A percentile compares a stretch with the other conserved stretches of the same genome.
These are phyloP conservation scores for Saksenaea vasiformis DNA, from an alignment of 371 early-diverging fungal genomes.

Conservation along the genomic window DNA sequence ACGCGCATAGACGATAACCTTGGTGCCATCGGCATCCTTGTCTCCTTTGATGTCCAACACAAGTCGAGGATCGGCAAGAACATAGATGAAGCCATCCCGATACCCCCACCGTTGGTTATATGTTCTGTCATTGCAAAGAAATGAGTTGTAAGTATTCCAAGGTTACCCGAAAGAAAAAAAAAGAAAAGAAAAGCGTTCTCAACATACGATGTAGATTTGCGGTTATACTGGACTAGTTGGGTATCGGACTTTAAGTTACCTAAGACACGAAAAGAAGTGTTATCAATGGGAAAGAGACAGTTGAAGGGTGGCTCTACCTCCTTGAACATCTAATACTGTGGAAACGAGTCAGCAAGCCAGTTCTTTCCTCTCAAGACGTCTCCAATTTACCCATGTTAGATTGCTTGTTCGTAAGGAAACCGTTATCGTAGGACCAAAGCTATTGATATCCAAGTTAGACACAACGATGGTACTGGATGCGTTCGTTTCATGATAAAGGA, in stretches of 20 bases:
- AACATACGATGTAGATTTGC: conserved; percentile 41
- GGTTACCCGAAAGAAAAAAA: background rate
- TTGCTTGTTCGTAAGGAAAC: conserved; percentile 35
- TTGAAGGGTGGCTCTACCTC: conserved; percentile 25
- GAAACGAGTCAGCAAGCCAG: background rate
- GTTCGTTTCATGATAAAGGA: background rate
- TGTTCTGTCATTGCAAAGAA: conserved; percentile 22
- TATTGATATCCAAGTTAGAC: conserved; percentile 1
- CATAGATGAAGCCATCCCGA: conserved; percentile 46
- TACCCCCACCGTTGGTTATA: conserved; percentile 48
- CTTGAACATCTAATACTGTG: conserved; percentile 40
- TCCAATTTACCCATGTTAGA: conserved; percentile 27
- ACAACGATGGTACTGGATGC: background rate
- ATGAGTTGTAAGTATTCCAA: background rate
- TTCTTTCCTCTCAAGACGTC: background rate
- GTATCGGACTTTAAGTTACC: conserved; percentile 37
- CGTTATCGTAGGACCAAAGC: conserved; percentile 36
- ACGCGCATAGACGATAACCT: conserved; percentile 39
- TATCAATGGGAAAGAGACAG: background rate
- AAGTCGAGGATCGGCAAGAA: conserved; percentile 44
- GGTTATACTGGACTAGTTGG: conserved; percentile 36
- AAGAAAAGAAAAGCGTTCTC: background rate
- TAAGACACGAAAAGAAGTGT: background rate
- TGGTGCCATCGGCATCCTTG: conserved; percentile 33
- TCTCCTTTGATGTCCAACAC: conserved; percentile 45